Base-by-base conservation (phyloP, 2,329 filamentous ascomycete species). In the Arthrinium phaeospermum region DNA sequence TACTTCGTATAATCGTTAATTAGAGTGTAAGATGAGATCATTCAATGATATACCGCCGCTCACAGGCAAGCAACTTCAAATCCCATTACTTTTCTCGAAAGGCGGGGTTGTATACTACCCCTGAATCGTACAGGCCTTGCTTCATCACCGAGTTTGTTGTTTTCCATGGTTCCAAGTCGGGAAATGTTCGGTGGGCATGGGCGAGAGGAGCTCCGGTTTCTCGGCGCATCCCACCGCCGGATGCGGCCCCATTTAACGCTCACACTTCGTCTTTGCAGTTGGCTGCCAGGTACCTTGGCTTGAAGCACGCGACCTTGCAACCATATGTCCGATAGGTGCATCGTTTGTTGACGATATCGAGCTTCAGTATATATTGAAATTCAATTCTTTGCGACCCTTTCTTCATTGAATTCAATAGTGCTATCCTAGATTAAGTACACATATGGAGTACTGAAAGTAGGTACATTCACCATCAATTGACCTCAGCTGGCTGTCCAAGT, bases 211-310 rank as follows among this genome's bases (percentile, higher is more conserved):
- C 22, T n/a, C 34, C 57, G 57, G 34, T 64, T 64, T 41, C 34
- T 64, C 57, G 57, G 57, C 57, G 19, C 34, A 64, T 64, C 57
- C 57, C 57, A 64, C 57, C 57, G n/a, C 57, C 57, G 57, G 57
- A 41, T 24, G 34, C 57, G 57, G 57, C 57, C 57, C 57, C 57
- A 41, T 64, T n/a, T 22, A 10, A n/a, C 19, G 57, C 57, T 64
- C 10, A 30, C 34, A 64, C 57, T 41, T 41, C 57, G 57, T 61
- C 53, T 61, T 61, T 61, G 53, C 53, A 61, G 34, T 61, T 34
- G 53, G 53, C 30, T 22, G 30, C n/a, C 16, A 19, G 27, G 30
- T 37, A 61, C 37, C 30, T 37, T 30, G 19, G 19, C 22, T 61
- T 7, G 7, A n/a, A 41, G 57, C 57, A 64, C 57, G 41, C 57